A percentile compares a stretch with the other conserved stretches of the same genome.
phyloP scores from a whole-genome alignment of 768 basidiomycete species.

The Tricholoma sp. region DNA sequence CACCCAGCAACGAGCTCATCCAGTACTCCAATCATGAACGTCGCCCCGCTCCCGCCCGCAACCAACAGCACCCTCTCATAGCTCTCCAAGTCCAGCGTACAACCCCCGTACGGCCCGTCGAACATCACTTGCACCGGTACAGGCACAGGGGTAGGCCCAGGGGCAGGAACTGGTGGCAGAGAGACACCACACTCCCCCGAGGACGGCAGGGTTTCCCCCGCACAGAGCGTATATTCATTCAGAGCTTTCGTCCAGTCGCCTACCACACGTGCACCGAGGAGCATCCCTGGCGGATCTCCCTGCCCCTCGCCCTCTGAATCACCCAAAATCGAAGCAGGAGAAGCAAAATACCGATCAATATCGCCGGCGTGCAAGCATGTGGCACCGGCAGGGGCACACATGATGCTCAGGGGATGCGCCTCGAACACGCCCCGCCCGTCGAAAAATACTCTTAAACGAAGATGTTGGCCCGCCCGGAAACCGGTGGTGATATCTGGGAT shows the following conservation, averaged over 20 bases:
- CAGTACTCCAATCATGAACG: constrained; percentile 75
- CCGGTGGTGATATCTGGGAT: constrained; percentile 55
- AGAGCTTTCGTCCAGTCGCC: constrained; percentile 77
- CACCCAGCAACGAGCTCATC: constrained; percentile 78
- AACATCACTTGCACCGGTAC: constrained; percentile 65
- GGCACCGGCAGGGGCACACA: constrained; percentile 50
- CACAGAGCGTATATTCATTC: constrained; percentile 39
- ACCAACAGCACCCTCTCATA: constrained; percentile 72
- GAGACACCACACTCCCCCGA: background rate
- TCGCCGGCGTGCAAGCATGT: constrained; percentile 13
- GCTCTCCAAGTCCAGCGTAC: constrained; percentile 61
- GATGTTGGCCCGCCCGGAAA: constrained; percentile 77
- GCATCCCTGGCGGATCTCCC: constrained; percentile 25
- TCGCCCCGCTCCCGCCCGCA: constrained; percentile 81
- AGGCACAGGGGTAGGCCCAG: constrained; percentile 3
- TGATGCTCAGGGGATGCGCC: constrained; percentile 75
- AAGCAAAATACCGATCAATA: constrained; percentile 2
- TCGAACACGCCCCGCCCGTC: constrained; percentile 59
- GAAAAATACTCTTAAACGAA: constrained; percentile 63
- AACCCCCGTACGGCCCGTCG: constrained; percentile 87
- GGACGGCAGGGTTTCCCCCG: too few species aligned
- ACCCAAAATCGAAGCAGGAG: background rate
- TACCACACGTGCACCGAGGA: constrained; percentile 57
- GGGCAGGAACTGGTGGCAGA: too few species aligned
- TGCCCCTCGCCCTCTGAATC: background rate